These are phyloP conservation scores for Discostella stelligeroides DNA, from an alignment of 108 stramenopile species.

Conservation along the genomic window DNA sequence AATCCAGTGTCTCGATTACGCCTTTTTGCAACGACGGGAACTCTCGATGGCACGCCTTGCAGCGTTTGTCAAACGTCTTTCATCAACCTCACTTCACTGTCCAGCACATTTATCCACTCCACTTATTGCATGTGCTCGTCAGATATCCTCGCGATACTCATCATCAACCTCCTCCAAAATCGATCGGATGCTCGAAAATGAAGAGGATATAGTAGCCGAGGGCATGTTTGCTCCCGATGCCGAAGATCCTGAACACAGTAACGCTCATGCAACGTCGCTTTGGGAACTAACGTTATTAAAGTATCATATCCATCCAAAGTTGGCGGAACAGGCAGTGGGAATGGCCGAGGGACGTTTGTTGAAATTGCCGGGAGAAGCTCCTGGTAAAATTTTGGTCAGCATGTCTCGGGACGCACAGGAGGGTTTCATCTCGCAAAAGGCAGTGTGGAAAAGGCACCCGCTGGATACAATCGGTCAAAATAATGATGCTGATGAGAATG, in stretches of 20 bases:
- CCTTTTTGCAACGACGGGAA: slow-evolving; percentile 81
- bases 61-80: slow-evolving; percentile 78
- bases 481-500: slow-evolving; percentile 17
- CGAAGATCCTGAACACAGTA: slow-evolving; percentile 80
- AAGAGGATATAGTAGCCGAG: slow-evolving; percentile 81
- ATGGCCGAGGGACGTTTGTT: slow-evolving; percentile 61
- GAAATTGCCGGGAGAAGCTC: slow-evolving; percentile 75
- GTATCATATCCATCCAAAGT: slow-evolving; percentile 69
- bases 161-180: slow-evolving; percentile 41
- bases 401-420: slow-evolving; percentile 53
- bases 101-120: slow-evolving; percentile 72
- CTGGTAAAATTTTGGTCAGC: slow-evolving; percentile 49
- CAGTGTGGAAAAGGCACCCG: slow-evolving; percentile 65
- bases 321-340: slow-evolving; percentile 57
- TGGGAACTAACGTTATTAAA: slow-evolving; percentile 78
- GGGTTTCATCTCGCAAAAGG: slow-evolving; percentile 57
- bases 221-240: slow-evolving; percentile 71
- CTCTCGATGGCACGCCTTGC: slow-evolving; percentile 74
- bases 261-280: slow-evolving; percentile 79
- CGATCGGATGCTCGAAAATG: slow-evolving; percentile 80
- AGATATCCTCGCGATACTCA: slow-evolving; percentile 74
- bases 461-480: slow-evolving; percentile 26
- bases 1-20: slow-evolving; percentile 70
- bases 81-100: slow-evolving; percentile 68
- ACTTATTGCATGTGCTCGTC: slow-evolving; percentile 74